Conservation (phyloP, 768 basidiomycete species). For the Psilocybe sp. region DNA sequence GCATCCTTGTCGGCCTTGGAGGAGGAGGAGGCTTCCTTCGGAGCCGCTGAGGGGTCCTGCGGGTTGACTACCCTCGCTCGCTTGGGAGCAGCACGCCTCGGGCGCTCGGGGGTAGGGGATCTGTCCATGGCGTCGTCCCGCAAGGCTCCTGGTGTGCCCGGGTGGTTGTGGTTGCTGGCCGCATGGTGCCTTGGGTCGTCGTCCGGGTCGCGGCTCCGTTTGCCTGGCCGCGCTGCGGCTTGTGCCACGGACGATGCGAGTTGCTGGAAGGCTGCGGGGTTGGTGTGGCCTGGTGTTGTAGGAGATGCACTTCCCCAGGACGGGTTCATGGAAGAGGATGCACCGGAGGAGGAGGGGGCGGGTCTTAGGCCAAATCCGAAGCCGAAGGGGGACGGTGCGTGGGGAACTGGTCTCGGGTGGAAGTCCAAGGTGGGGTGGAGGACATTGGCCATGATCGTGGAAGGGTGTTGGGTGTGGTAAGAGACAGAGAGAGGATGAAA, state of each 20-base stretch:
- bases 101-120: conserved; percentile 80
- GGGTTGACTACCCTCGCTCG: conserved; percentile 48
- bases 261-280: conserved; percentile 53
- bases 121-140: conserved; percentile 80
- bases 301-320: conserved; percentile 45
- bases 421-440: conserved; percentile 66
- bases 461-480: conserved; percentile 22
- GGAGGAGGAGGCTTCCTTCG: conserved; percentile 37
- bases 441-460: conserved; percentile 63
- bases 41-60: conserved; percentile 17
- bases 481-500: conserved; percentile 11
- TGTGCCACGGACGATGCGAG: conserved; percentile 50
- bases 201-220: conserved; percentile 67
- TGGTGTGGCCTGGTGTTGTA: conserved; percentile 46
- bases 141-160: conserved; percentile 13
- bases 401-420: conserved; percentile 52
- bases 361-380: conserved; percentile 69
- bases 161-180: neutral
- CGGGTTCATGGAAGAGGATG: conserved; percentile 31
- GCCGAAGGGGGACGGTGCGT: conserved; percentile 63
- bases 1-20: conserved; percentile 49
- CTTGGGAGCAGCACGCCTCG: conserved; percentile 68
- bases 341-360: conserved; percentile 24
- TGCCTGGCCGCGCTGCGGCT: conserved; percentile 35
- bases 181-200: conserved; percentile 51